Conservation (phyloP, 768 basidiomycete genomes). For the Suillus lakei region DNA sequence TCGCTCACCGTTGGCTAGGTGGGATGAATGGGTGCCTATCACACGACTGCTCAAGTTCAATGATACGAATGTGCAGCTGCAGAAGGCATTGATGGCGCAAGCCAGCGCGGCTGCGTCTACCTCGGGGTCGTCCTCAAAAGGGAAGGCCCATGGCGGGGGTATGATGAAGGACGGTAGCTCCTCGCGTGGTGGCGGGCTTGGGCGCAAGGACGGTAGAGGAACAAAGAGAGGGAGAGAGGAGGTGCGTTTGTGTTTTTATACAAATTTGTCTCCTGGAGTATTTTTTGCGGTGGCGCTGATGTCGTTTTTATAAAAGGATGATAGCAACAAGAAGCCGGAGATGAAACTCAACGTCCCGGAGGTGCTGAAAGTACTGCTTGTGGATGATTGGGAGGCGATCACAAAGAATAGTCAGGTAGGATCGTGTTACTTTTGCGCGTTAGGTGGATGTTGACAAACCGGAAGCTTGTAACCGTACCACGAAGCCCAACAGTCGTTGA, state of each 20-base stretch:
- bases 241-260: constrained; percentile 42
- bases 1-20: constrained; percentile 50
- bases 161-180: constrained; percentile 33
- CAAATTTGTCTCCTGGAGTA: neutral
- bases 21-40: constrained; percentile 97
- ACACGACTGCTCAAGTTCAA: constrained; percentile 82
- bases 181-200: constrained; percentile 30
- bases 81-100: constrained; percentile 65
- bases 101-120: constrained; percentile 47
- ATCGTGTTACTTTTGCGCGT: constrained; percentile 7
- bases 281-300: neutral
- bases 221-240: constrained; percentile 79
- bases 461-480: constrained; percentile 83
- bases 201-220: constrained; percentile 67
- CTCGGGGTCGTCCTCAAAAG: constrained; percentile 34
- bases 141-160: constrained; percentile 23
- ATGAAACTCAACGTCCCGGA: constrained; percentile 93
- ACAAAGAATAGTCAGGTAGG: constrained; percentile 91
- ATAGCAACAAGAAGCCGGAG: constrained; percentile 79
- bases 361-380: constrained; percentile 82
- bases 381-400: constrained; percentile 97
- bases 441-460: neutral
- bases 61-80: constrained; percentile 77
- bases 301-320: constrained; percentile 56
- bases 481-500: constrained; percentile 78